These are phyloP conservation scores for Mrakia gelida DNA, from an alignment of 768 basidiomycete genomes.

Conservation along the genomic window DNA sequence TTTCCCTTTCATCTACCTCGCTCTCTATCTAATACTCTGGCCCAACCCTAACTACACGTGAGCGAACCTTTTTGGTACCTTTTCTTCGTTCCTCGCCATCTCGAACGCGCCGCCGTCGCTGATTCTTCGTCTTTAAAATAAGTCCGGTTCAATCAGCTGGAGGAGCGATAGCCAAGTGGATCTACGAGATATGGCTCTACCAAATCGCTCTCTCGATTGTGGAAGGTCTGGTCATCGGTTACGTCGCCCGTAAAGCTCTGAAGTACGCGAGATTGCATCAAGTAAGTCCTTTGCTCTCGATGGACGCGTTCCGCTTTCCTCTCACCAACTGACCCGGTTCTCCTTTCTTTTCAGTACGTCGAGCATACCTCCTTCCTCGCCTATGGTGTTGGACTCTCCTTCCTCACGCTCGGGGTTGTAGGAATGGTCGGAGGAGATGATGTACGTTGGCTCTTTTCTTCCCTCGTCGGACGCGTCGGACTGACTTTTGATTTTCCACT, in stretches of 20 bases:
- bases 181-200: constrained; percentile 42
- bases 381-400: constrained; percentile 46
- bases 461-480: no score
- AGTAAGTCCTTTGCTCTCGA: neutral
- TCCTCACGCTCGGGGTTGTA: no score
- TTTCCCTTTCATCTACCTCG: constrained; percentile 48
- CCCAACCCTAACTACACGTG: constrained; percentile 39
- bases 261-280: constrained; percentile 37
- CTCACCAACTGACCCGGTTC: neutral
- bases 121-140: no score
- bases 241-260: constrained; percentile 43
- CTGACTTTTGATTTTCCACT: no score
- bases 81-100: no score
- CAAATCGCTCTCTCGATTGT: constrained; percentile 44
- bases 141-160: constrained; percentile 38
- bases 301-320: no score
- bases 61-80: no score
- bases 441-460: no score
- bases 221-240: constrained; percentile 46
- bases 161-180: constrained; percentile 45
- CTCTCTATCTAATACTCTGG: constrained; percentile 44
- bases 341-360: constrained; percentile 33
- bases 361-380: constrained; percentile 47
- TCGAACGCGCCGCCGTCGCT: no score
- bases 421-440: no score